Conservation (phyloP, 768 basidiomycete species). For the Boletus sp. region DNA sequence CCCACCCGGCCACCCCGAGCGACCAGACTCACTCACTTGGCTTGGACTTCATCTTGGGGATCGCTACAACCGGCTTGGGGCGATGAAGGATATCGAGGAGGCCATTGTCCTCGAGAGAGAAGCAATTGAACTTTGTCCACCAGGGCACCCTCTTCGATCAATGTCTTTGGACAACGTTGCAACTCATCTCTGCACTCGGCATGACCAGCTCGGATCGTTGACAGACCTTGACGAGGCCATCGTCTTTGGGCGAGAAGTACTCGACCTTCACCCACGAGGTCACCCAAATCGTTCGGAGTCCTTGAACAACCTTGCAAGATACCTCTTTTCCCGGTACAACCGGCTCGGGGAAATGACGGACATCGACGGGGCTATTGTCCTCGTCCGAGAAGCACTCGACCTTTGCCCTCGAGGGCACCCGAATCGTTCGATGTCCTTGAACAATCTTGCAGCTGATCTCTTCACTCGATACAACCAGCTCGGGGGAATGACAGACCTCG, state of each 20-base stretch:
- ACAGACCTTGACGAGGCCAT: constrained; percentile 1
- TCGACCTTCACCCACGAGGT: not conserved
- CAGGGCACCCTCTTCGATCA: not conserved
- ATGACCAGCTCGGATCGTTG: not conserved
- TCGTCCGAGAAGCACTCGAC: not conserved
- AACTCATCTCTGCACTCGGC: not conserved
- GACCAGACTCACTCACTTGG: not conserved
- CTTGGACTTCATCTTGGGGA: not conserved
- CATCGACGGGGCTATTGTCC: not conserved
- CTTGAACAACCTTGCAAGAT: not conserved
- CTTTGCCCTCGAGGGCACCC: not conserved
- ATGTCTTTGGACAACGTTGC: not conserved
- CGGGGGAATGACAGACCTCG: not conserved
- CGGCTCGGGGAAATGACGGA: not conserved
- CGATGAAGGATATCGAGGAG: not conserved
- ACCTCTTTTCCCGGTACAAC: not conserved
- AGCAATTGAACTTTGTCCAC: not conserved
- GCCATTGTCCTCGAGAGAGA: not conserved
- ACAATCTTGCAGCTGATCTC: not conserved
- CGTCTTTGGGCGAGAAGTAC: not conserved
- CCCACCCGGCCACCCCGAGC: not conserved
- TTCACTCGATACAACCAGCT: not conserved
- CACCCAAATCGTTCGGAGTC: not conserved
- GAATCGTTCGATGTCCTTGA: not conserved
- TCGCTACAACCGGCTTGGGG: not conserved